A percentile compares a stretch with the other conserved stretches of the same genome.
phyloP scores from a whole-genome alignment of 2,329 filamentous ascomycete genomes.

The Diplodia mutila region DNA sequence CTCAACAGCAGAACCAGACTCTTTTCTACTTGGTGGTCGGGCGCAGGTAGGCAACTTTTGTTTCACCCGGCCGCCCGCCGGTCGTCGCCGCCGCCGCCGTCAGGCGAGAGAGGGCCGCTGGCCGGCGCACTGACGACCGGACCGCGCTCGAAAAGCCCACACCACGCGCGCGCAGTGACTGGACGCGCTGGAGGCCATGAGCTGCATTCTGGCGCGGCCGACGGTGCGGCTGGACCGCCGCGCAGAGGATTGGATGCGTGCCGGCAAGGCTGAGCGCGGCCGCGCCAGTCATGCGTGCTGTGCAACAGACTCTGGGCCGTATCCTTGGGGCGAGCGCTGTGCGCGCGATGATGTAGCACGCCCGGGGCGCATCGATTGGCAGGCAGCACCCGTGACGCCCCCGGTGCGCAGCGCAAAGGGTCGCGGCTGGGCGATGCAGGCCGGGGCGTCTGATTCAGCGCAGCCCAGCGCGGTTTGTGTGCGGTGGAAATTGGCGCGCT shows the following conservation, averaged over 20 bases:
- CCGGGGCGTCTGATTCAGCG: conserved; percentile 11
- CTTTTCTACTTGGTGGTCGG: neutral
- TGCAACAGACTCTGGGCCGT: neutral
- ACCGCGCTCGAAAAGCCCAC: neutral
- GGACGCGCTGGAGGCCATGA: neutral
- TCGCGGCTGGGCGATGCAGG: conserved; percentile 8
- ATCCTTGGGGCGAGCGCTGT: neutral
- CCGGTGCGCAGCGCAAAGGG: conserved; percentile 4
- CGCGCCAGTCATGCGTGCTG: conserved; percentile 7
- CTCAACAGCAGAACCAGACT: neutral
- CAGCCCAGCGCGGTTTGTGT: neutral
- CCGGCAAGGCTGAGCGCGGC: conserved; percentile 14
- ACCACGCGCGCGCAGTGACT: neutral
- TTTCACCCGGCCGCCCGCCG: neutral
- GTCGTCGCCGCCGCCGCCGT: neutral
- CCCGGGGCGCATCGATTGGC: conserved; percentile 11
- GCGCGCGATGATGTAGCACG: conserved; percentile 22
- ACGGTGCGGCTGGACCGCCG: neutral
- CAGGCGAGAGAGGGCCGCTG: conserved; percentile 16
- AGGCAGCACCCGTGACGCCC: conserved; percentile 8
- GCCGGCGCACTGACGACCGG: conserved; percentile 2
- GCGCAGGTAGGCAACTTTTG: neutral
- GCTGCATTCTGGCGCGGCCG: neutral
- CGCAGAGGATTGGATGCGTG: neutral
- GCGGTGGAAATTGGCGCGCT: neutral